Base-by-base conservation (phyloP, 2,329 filamentous ascomycete species). In the Pestalotiopsis sp. region DNA sequence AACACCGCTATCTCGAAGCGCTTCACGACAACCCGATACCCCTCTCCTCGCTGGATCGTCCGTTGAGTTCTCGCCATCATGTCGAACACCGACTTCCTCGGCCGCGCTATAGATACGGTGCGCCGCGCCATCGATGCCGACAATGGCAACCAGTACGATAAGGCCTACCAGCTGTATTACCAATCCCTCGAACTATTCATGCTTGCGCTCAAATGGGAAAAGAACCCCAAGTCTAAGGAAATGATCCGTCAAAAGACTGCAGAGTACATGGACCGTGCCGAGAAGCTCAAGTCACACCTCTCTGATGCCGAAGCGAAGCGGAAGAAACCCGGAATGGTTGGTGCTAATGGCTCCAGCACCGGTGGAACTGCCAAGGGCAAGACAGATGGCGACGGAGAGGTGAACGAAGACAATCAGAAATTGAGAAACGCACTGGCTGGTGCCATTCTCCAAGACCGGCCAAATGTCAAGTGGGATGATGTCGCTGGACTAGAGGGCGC, bases 191-290 rank as follows among this genome's bases (percentile, higher is more conserved):
- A 99, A 83, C 90, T 98, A 69, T 99, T 98, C 86, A 97, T 99
- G 93, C 92, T 98, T 70, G 96, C 96, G 41, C 88, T 99, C 70
- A 99, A 99, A 86, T 99, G 95, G 95, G 96, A 99, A 85, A 99
- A 98, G 89, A 98, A 98, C 84, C 91, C 93, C 72, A 95, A 95
- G 76, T 95, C 94, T 72, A 98, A 98, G 86, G 94, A 97, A 79
- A 97, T 97, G 89, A 98, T 99, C 81, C 92, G 96, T 75, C 90
- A 93, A 75, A 98, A 98, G 85, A 94, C 95, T 23, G 93, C 87
- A 75, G 95, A 98, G 80, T 99, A 99, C 86, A 97, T 99, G 92
- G 95, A 98, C 83, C 93, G 96, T 71, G 96, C 96, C 72, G 96
- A 99, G 85, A 98, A 98, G 85, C 89, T 99, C 72, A 99, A 99